Evolutionary conservation across 1,284 basidiomycete species (phyloP).

Genomic region (Gymnopus androsaceus): DNA sequence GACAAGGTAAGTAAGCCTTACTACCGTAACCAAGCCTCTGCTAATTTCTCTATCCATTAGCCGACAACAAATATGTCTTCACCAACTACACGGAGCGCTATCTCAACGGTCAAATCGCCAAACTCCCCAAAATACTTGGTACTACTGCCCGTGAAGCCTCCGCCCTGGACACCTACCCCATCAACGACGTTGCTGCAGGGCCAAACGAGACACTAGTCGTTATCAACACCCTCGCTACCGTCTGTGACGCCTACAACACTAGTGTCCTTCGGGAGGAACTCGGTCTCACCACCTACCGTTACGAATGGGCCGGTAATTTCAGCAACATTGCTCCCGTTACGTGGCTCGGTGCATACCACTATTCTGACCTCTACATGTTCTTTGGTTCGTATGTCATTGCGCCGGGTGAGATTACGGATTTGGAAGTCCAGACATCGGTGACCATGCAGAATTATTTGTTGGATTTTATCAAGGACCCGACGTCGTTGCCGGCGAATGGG

Average conservation of each 20-base stretch:
- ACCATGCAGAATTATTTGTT: not conserved
- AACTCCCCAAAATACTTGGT: not conserved
- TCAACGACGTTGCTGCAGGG: not conserved
- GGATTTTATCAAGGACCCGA: not conserved
- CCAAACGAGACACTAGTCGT: not conserved
- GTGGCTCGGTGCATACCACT: slow-evolving; percentile 6
- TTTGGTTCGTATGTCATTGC: slow-evolving; percentile 4
- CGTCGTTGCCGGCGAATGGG: not conserved
- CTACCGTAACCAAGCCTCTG: not conserved
- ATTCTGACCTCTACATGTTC: not conserved
- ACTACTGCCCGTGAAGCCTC: slow-evolving; percentile 2
- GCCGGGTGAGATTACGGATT: not conserved
- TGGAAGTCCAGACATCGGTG: slow-evolving; percentile 1
- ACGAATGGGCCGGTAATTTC: slow-evolving; percentile 4
- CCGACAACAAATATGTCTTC: slow-evolving; percentile 1
- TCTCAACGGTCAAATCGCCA: not conserved
- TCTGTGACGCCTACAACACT: not conserved
- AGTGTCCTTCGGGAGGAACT: not conserved
- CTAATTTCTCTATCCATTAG: not conserved
- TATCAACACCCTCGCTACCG: not conserved
- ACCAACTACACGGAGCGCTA: slow-evolving; percentile 1
- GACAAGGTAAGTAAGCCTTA: not conserved
- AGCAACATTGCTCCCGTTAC: not conserved
- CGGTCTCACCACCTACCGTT: not conserved
- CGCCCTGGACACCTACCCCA: not conserved